Base-by-base conservation (phyloP, 2,329 filamentous ascomycete species). In the Fusarium sp. region DNA sequence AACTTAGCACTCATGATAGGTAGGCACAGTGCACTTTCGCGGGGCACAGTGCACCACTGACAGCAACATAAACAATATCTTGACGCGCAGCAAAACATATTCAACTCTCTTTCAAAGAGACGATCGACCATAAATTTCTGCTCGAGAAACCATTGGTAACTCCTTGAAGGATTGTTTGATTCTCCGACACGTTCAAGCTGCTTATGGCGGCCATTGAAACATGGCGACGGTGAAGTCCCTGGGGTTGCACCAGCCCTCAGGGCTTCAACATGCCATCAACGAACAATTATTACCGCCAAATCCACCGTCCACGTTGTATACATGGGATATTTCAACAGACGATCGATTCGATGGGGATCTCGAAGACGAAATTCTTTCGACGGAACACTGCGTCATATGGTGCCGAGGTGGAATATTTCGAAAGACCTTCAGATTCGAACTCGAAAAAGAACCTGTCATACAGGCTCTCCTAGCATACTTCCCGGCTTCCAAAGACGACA, bases 201-300 rank as follows among this genome's bases (percentile, higher is more conserved):
- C 78, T 64, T 77, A 82, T 83, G 81, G 80, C 79, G 76, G 74
- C 68, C 71, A 61, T 62, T 60, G 55, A 75, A 77, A 75, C 57
- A 99, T 99, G 97, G 95, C 95, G 76, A 91, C 93, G 80, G 90
- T 98, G 83, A 93, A 90, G 82, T 98, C 95, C 73, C 89, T 98
- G 78, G 96, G 96, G 81, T 87, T 97, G 79, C 95, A 98, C 85
- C 91, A 93, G 84, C 95, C 97, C 68, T 90, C 93, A 68, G 94
- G 92, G 72, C 87, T 98, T 72, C 90, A 90, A 70, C 94, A 96
- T 84, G 91, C 97, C 72, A 88, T 97, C 75, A 87, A 91, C 75
- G 95, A 98, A 82, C 88, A 90, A 64, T 87, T 97, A 44, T 86
- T 98, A 4, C 89, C 92, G 22, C 81, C 87, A 49, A 88, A 96